Evolutionary conservation across 2,329 filamentous ascomycete species (phyloP).

Genomic region (Ophidiomyces ophidiicola): DNA sequence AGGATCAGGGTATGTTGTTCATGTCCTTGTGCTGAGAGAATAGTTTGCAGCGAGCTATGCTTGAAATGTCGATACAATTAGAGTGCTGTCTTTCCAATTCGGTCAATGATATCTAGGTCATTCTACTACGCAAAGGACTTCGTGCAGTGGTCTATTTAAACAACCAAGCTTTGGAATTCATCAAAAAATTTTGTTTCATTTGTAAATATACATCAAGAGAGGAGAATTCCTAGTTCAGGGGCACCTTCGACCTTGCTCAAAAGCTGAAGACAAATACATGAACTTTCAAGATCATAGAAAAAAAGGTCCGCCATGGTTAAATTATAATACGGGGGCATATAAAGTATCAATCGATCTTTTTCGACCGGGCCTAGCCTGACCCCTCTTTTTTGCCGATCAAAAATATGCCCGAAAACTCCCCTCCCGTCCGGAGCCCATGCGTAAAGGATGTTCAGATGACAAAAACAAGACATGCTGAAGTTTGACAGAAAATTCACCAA

Average conservation of each 20-base stretch:
- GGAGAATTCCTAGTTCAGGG: conserved; percentile 32
- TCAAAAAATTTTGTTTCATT: conserved; percentile 1
- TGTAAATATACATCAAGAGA: conserved; percentile 22
- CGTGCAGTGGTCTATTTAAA: too few relatives aligned
- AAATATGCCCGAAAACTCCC: conserved; percentile 12
- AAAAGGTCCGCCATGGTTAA: background rate
- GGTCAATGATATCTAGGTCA: background rate
- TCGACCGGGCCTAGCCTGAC: conserved; percentile 8
- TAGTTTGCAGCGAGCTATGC: background rate
- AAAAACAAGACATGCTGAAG: conserved; percentile 3
- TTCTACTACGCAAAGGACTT: background rate
- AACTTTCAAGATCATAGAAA: background rate
- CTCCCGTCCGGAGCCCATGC: conserved; percentile 12
- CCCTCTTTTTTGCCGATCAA: conserved; percentile 9
- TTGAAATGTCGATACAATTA: background rate
- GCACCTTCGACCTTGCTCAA: background rate
- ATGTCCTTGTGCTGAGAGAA: conserved; percentile 54
- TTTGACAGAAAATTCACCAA: conserved; percentile 15
- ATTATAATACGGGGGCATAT: conserved; percentile 5
- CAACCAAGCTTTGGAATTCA: too few relatives aligned
- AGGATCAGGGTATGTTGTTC: conserved; percentile 66
- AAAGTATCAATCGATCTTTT: conserved; percentile 4
- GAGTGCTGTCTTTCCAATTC: background rate
- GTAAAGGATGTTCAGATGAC: conserved; percentile 6
- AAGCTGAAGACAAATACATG: background rate